phyloP scores from a whole-genome alignment of 768 basidiomycete species.

The Auricularia cornea region DNA sequence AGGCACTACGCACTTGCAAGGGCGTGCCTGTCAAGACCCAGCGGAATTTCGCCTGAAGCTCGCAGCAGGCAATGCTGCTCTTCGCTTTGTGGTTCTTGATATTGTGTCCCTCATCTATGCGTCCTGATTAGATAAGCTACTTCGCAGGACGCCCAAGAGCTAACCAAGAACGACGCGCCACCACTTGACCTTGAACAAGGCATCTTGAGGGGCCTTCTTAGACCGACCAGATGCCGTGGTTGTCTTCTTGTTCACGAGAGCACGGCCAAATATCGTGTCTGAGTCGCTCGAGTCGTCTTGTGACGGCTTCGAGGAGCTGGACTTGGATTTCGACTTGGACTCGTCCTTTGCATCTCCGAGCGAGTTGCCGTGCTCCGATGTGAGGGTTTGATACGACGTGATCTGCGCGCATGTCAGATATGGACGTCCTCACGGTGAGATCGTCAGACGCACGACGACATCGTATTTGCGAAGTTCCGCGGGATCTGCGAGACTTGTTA shows the following conservation, averaged over 20 bases:
- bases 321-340: conserved; percentile 31
- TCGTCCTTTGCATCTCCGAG: conserved; percentile 46
- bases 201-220: conserved; percentile 43
- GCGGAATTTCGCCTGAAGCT: conserved; percentile 64
- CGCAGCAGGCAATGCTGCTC: conserved; percentile 68
- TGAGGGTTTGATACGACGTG: conserved; percentile 80
- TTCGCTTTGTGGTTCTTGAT: conserved; percentile 85
- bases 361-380: conserved; percentile 64
- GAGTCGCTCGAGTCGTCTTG: conserved; percentile 14
- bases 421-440: too few species aligned
- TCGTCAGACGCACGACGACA: conserved; percentile 38
- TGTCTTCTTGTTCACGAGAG: conserved; percentile 35
- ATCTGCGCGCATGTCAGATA: conserved; percentile 25
- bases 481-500: conserved; percentile 38
- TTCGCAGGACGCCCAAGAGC: conserved; percentile 1
- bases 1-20: conserved; percentile 25
- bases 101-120: conserved; percentile 82
- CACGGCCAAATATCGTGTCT: conserved; percentile 29
- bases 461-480: conserved; percentile 43
- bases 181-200: conserved; percentile 75
- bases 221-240: conserved; percentile 20
- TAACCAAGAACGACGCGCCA: conserved; percentile 78
- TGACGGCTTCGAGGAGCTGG: conserved; percentile 21
- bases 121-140: not conserved
- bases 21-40: conserved; percentile 89